A percentile compares a stretch with the other conserved stretches of the same genome.
phyloP scores from a whole-genome alignment of 2,329 filamentous ascomycete species.

The Aureobasidium sp. region DNA sequence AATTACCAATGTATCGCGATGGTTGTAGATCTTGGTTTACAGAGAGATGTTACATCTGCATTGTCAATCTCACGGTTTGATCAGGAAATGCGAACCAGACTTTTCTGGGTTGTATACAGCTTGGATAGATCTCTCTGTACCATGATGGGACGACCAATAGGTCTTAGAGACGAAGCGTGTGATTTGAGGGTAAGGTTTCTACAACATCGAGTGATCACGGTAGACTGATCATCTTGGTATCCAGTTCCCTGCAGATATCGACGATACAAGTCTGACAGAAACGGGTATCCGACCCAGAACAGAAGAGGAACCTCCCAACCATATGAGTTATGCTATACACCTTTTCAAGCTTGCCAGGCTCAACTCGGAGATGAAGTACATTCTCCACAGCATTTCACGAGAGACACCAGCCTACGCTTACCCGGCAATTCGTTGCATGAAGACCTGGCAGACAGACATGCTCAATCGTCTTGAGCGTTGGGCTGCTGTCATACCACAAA shows the following conservation, averaged over 20 bases:
- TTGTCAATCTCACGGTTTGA: neutral
- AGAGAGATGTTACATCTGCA: neutral
- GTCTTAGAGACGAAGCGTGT: neutral
- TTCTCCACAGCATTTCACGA: conserved; percentile 2
- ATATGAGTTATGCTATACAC: conserved; percentile 5
- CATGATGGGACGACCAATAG: conserved; percentile 7
- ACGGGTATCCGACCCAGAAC: neutral
- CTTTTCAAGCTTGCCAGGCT: conserved; percentile 1
- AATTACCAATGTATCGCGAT: conserved; percentile 8
- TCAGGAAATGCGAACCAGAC: neutral
- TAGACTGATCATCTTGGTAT: neutral
- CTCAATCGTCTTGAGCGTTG: neutral
- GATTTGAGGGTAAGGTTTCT: neutral
- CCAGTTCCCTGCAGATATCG: neutral
- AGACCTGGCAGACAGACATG: conserved; percentile 4
- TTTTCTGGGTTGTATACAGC: conserved; percentile 4
- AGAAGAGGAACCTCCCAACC: neutral
- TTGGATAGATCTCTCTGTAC: conserved; percentile 6
- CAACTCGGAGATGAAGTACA: conserved; percentile 8
- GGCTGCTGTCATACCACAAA: neutral
- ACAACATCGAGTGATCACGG: neutral
- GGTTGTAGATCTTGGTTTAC: neutral
- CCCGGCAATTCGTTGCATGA: conserved; percentile 2
- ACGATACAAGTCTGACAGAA: neutral
- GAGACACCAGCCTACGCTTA: neutral